Evolutionary conservation across 2,329 filamentous ascomycete genomes (phyloP).

Genomic region (Gaeumannomyces tritici): DNA sequence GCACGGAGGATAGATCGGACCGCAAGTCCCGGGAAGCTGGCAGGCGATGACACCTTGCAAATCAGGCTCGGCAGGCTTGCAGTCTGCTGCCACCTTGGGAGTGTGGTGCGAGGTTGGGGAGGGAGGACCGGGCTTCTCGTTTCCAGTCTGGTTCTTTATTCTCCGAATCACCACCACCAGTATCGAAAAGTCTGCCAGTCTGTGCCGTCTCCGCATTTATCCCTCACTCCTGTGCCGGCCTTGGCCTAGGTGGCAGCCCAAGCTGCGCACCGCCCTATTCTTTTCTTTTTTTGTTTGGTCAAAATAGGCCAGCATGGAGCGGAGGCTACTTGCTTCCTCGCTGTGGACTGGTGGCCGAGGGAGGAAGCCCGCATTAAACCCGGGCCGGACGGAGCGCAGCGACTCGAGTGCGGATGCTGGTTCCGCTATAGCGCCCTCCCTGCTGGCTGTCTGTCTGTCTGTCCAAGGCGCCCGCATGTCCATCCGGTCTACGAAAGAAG

Average conservation of each 20-base stretch:
- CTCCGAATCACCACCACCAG: background rate
- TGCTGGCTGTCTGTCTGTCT: background rate
- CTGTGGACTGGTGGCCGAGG: too few species aligned
- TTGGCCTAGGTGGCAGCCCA: too few species aligned
- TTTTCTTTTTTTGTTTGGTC: too few species aligned
- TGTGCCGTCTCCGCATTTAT: background rate
- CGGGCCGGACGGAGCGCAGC: background rate
- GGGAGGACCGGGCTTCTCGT: background rate
- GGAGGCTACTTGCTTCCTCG: too few species aligned
- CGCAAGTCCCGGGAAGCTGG: slow-evolving; percentile 4
- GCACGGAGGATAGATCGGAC: slow-evolving; percentile 5
- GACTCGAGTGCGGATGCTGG: background rate
- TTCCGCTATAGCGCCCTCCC: background rate
- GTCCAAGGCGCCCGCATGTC: too few species aligned
- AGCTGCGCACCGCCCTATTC: too few species aligned
- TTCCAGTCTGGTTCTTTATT: background rate
- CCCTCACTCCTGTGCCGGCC: background rate
- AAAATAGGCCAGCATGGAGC: too few species aligned
- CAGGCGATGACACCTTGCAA: slow-evolving; percentile 1
- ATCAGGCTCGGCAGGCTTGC: background rate
- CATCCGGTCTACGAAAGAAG: background rate
- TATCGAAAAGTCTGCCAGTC: background rate
- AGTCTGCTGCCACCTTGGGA: background rate
- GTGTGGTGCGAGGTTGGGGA: background rate
- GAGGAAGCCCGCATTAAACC: background rate